Percentiles rank a stretch among this genome's conserved stretches.
Conservation (phyloP, 106 monocot species). For the Iris macrosiphon region DNA sequence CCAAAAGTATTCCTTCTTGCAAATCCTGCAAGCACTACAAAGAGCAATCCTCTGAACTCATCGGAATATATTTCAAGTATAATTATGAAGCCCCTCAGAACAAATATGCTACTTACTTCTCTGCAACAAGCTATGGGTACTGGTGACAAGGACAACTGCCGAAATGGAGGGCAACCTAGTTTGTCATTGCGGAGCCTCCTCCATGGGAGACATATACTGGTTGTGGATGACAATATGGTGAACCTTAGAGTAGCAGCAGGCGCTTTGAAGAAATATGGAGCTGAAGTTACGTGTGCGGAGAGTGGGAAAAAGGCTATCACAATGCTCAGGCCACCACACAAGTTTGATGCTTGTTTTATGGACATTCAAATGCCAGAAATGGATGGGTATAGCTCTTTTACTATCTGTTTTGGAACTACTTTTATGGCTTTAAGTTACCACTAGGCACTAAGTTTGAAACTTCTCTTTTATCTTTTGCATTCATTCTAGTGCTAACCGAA, state of each 20-base stretch:
- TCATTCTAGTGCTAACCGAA: neutral
- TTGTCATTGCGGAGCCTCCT: conserved; percentile 50
- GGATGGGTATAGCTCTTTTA: conserved; percentile 43
- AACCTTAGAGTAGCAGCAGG: conserved; percentile 85
- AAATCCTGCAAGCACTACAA: conserved; percentile 48
- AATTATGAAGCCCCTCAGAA: conserved; percentile 83
- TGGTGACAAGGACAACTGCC: conserved; percentile 33
- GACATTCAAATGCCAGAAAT: conserved; percentile 93
- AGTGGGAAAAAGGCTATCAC: conserved; percentile 64
- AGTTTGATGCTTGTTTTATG: conserved; percentile 87
- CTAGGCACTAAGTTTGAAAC: too few species aligned
- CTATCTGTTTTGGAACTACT: too few species aligned
- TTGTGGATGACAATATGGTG: conserved; percentile 82
- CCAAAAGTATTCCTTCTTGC: conserved; percentile 81
- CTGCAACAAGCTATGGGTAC: conserved; percentile 62
- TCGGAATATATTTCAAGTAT: conserved; percentile 34
- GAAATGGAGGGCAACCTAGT: conserved; percentile 34
- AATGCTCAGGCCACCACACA: conserved; percentile 66
- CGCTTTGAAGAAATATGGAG: conserved; percentile 83
- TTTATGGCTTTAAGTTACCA: too few species aligned
- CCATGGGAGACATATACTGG: conserved; percentile 55
- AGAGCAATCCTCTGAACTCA: conserved; percentile 26
- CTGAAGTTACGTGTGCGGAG: conserved; percentile 65
- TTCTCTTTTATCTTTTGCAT: too few species aligned
- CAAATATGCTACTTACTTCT: conserved; percentile 69